Evolutionary conservation across 257 asterid genomes (phyloP).

Genomic region (Solanum gandarillasii): DNA sequence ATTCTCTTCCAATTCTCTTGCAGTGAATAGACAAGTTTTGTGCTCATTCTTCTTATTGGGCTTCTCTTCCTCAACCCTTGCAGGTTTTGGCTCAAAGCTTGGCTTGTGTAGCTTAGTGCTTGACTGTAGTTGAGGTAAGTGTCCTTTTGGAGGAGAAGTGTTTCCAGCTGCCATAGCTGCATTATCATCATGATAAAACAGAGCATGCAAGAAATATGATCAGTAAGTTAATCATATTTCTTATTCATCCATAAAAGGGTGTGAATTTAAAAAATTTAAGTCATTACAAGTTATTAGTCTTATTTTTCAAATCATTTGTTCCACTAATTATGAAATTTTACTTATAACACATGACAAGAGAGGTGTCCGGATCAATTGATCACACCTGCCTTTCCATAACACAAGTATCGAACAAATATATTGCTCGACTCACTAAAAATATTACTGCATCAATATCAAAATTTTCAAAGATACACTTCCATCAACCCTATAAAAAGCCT

Average conservation of each 20-base stretch:
- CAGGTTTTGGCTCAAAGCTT: conserved; percentile 90
- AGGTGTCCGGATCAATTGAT: not conserved
- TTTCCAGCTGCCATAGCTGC: conserved; percentile 99
- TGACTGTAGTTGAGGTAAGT: conserved; percentile 92
- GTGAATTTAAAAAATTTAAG: not conserved
- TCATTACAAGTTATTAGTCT: not conserved
- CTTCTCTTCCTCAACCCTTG: conserved; percentile 63
- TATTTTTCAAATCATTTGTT: not conserved
- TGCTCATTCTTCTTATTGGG: conserved; percentile 43
- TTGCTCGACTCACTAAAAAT: not conserved
- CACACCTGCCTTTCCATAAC: not conserved
- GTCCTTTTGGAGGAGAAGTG: conserved; percentile 88
- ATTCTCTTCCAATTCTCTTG: conserved; percentile 85
- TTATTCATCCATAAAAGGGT: not conserved
- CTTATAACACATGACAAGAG: not conserved
- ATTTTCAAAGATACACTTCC: not conserved
- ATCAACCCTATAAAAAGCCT: not conserved
- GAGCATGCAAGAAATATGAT: conserved; percentile 17
- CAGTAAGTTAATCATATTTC: too few species aligned
- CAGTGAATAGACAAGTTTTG: conserved; percentile 33
- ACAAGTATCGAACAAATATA: not conserved
- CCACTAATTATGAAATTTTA: not conserved
- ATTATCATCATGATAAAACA: conserved; percentile 22
- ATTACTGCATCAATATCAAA: not conserved
- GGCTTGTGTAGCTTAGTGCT: conserved; percentile 95